Percentiles rank a stretch among this genome's conserved stretches.
Conservation (phyloP, 306 rosid genomes). For the Sesbania bispinosa region DNA sequence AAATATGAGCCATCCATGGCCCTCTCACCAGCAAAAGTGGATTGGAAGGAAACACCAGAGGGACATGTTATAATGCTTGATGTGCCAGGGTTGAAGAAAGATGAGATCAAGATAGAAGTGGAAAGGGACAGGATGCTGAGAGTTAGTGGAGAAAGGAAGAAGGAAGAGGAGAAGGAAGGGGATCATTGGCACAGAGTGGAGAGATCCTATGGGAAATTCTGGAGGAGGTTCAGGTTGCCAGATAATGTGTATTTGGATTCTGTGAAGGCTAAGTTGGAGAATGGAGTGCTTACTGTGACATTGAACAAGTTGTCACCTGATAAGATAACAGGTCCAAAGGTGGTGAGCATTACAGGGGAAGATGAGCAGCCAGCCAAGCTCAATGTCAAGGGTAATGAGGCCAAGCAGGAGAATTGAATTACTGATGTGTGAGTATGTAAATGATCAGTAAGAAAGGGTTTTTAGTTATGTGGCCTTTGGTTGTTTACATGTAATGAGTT, state of each 20-base stretch:
- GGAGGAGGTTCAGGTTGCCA: constrained; percentile 62
- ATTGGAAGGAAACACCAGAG: constrained; percentile 65
- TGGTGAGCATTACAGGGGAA: constrained; percentile 49
- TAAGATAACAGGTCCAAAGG: constrained; percentile 44
- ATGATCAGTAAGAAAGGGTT: constrained; percentile 17
- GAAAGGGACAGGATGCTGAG: constrained; percentile 46
- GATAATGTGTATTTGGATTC: constrained; percentile 54
- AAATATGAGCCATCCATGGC: constrained; percentile 31
- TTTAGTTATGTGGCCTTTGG: background rate
- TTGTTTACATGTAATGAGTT: background rate
- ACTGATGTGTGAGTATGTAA: too few species aligned
- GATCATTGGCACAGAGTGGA: constrained; percentile 65
- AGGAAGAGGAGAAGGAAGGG: constrained; percentile 47
- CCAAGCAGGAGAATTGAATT: constrained; percentile 50
- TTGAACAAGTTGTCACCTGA: constrained; percentile 53
- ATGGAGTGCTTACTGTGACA: constrained; percentile 56
- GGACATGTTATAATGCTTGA: constrained; percentile 54
- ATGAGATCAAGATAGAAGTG: constrained; percentile 55
- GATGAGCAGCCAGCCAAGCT: constrained; percentile 38
- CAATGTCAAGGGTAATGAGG: constrained; percentile 8
- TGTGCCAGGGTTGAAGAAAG: constrained; percentile 53
- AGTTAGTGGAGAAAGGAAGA: constrained; percentile 65
- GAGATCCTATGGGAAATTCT: constrained; percentile 56
- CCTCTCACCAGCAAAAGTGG: constrained; percentile 43
- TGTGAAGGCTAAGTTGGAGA: constrained; percentile 47